Conservation (phyloP, 2,329 filamentous ascomycete genomes). For the Paraphaeosphaeria sporulosa region DNA sequence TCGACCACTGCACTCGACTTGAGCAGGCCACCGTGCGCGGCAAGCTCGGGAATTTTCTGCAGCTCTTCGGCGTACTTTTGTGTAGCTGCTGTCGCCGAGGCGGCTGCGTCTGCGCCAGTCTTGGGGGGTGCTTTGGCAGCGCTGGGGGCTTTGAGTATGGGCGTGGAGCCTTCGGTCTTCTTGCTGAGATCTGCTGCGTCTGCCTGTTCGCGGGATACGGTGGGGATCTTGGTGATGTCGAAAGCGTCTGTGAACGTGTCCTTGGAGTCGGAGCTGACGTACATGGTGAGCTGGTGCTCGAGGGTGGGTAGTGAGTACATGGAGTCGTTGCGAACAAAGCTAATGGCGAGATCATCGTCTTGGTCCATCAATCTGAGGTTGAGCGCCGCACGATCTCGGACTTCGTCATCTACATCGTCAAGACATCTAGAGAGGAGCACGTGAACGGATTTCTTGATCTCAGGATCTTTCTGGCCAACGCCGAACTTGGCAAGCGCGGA, state of each 20-base stretch:
- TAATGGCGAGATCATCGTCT: slow-evolving; percentile 82
- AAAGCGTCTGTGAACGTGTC: slow-evolving; percentile 85
- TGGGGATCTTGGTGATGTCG: slow-evolving; percentile 87
- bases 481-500: slow-evolving; percentile 97
- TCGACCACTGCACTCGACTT: slow-evolving; percentile 88
- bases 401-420: slow-evolving; percentile 97
- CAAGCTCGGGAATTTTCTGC: slow-evolving; percentile 87
- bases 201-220: slow-evolving; percentile 94
- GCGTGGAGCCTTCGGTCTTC: slow-evolving; percentile 92
- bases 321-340: slow-evolving; percentile 95
- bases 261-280: slow-evolving; percentile 91
- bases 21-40: slow-evolving; percentile 86
- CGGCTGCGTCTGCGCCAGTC: slow-evolving; percentile 75
- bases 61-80: slow-evolving; percentile 91
- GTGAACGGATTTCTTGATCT: slow-evolving; percentile 94
- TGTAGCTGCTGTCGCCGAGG: slow-evolving; percentile 78
- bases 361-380: slow-evolving; percentile 93
- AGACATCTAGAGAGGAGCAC: slow-evolving; percentile 92
- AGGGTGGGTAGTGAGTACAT: slow-evolving; percentile 96
- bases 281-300: slow-evolving; percentile 96
- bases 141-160: slow-evolving; percentile 92
- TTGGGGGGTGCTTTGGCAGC: slow-evolving; percentile 75
- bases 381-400: slow-evolving; percentile 91
- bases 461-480: slow-evolving; percentile 90
- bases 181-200: slow-evolving; percentile 95